Base-by-base conservation (phyloP, 1,139 yeast species). In the Blastobotrys ciferrii region DNA sequence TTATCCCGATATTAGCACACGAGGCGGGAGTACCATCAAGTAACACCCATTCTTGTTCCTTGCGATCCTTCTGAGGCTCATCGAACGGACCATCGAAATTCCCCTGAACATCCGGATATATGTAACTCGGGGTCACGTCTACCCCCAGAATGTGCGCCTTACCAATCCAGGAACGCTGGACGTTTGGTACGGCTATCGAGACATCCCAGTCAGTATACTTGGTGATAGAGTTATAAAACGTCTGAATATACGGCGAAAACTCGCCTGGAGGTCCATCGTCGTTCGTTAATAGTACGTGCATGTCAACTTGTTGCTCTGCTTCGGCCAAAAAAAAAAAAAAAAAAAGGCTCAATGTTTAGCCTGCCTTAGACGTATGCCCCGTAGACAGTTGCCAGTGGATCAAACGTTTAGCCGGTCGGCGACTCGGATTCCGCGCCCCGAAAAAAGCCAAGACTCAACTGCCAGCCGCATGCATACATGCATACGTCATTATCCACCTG, bases 1-100 rank as follows among this genome's bases (percentile, higher is more conserved):
- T 85, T 47, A 87, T 70, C 1, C 97, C 98, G 48, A 92, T 80
- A 67, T 91, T 96, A 3, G 95, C 80, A 67, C 97, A 89, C 1
- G 96, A 87, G 5, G 98, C 98, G 0, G 98, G 98, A 0, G 98
- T 92, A 39, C 96, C 94, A 64, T 87, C 89, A 5, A 92, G 71
- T 42, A 91, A 70, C 42, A 80, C 76, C 98, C 98, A 92, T 67
- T 91, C 96, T 58, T 83, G 81, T 49, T 71, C 71, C 30, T 68
- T 70, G n/a, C 65, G 57, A 12, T 66, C 60, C 15, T 67, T 67
- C 41, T 46, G 51, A 18, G 60, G 59, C 15, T 57, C 60, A 53
- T 76, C 69, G 59, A 77, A 87, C 0, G 96, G 96, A 0, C 96
- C 97, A 43, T 77, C 74, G 60, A 66, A 82, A 56, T 83, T 81